Conservation (phyloP, 495 filamentous ascomycete genomes). For the Penicillium paradoxum region DNA sequence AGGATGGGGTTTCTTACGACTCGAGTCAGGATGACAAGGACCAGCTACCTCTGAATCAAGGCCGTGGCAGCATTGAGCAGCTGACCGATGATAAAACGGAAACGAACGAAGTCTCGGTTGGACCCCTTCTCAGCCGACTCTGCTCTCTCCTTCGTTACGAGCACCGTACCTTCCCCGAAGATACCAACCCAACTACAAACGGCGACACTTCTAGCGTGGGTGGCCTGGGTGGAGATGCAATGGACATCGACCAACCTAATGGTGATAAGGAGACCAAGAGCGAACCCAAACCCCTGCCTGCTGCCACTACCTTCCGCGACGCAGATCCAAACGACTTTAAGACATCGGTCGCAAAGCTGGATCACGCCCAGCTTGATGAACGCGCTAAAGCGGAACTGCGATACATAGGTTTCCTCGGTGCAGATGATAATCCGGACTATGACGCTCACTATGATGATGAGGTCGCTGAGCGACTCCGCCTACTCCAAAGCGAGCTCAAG, state of each 20-base stretch:
- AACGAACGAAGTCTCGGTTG: slow-evolving; percentile 85
- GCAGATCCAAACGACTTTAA: slow-evolving; percentile 57
- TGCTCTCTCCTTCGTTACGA: slow-evolving; percentile 80
- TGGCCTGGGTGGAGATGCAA: slow-evolving; percentile 51
- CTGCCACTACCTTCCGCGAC: slow-evolving; percentile 74
- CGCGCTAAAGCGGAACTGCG: slow-evolving; percentile 85
- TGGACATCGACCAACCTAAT: slow-evolving; percentile 42
- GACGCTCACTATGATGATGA: slow-evolving; percentile 92
- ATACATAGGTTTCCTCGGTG: slow-evolving; percentile 83
- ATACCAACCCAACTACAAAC: slow-evolving; percentile 43
- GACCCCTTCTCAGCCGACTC: slow-evolving; percentile 78
- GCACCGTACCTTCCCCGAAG: slow-evolving; percentile 56
- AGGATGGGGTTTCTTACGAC: slow-evolving; percentile 76
- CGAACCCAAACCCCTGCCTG: slow-evolving; percentile 49
- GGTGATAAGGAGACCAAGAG: slow-evolving; percentile 42
- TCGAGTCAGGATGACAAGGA: slow-evolving; percentile 51
- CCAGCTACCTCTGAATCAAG: slow-evolving; percentile 69
- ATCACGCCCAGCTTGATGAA: slow-evolving; percentile 81
- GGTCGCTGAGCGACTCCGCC: slow-evolving; percentile 80
- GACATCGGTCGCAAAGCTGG: slow-evolving; percentile 57
- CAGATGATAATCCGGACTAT: slow-evolving; percentile 67
- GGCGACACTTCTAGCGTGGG: slow-evolving; percentile 44
- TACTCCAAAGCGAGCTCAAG: slow-evolving; percentile 75
- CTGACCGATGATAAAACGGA: slow-evolving; percentile 80
- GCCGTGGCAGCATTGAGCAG: slow-evolving; percentile 76